Evolutionary conservation across 345 rosid species (phyloP).

Genomic region (Salix viminalis): DNA sequence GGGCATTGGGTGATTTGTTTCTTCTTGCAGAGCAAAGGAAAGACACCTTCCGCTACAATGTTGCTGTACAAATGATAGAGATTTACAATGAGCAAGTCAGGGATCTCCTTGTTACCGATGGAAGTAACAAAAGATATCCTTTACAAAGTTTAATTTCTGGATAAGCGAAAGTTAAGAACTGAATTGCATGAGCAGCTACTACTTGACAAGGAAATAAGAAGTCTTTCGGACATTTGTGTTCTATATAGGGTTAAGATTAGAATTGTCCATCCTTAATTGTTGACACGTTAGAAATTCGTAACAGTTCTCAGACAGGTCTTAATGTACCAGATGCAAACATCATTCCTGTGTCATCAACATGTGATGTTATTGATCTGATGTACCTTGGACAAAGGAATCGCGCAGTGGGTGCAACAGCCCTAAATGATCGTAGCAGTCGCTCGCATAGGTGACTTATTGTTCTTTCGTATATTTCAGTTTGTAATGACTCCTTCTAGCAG

Average conservation of each 20-base stretch:
- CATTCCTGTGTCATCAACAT: constrained; percentile 75
- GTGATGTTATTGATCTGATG: constrained; percentile 87
- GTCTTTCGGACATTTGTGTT: not conserved
- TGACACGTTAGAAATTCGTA: constrained; percentile 83
- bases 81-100: constrained; percentile 96
- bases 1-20: constrained; percentile 89
- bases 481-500: not conserved
- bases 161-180: not conserved
- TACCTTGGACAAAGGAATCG: constrained; percentile 86
- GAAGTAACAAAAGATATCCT: constrained; percentile 97
- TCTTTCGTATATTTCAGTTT: constrained; percentile 7
- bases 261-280: constrained; percentile 39
- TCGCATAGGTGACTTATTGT: constrained; percentile 68
- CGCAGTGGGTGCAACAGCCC: constrained; percentile 87
- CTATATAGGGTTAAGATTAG: not conserved
- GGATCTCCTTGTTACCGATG: constrained; percentile 82
- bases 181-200: not conserved
- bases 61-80: constrained; percentile 96
- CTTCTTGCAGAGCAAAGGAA: constrained; percentile 80
- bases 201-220: not conserved
- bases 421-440: constrained; percentile 97
- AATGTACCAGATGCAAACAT: constrained; percentile 93
- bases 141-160: not conserved
- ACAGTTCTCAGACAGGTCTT: constrained; percentile 84
- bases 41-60: constrained; percentile 64